phyloP scores from a whole-genome alignment of 78 protist genomes.

The Chrysochromulina tobinii region DNA sequence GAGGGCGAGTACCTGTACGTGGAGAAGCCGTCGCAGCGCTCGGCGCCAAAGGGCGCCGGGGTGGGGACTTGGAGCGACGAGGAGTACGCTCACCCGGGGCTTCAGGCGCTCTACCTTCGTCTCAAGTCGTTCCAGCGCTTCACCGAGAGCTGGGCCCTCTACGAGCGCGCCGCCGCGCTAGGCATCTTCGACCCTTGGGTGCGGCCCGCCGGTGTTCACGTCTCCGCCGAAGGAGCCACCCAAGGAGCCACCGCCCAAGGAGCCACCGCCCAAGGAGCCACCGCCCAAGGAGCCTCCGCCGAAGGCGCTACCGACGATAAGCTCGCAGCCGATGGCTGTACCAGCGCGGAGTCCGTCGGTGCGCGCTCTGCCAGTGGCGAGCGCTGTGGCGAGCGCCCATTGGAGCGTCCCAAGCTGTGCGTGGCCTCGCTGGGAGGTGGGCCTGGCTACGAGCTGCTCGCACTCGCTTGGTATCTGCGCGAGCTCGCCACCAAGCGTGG shows the following conservation, averaged over 20 bases:
- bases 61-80: neutral
- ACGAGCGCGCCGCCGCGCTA: neutral
- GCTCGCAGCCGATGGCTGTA: too few species aligned
- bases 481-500: too few species aligned
- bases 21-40: neutral
- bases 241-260: too few species aligned
- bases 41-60: neutral
- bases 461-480: neutral
- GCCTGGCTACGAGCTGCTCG: slow-evolving; percentile 10
- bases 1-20: neutral
- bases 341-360: too few species aligned
- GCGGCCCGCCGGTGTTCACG: too few species aligned
- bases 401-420: neutral
- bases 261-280: too few species aligned
- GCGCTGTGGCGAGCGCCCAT: neutral
- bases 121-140: neutral
- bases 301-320: too few species aligned
- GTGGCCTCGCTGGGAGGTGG: neutral
- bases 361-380: too few species aligned
- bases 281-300: too few species aligned
- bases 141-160: neutral
- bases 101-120: neutral
- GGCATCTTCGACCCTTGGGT: neutral
- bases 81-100: neutral
- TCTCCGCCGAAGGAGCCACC: too few species aligned